Base-by-base conservation (phyloP, 371 early-diverging fungal genomes). In the Apophysomyces sp. region DNA sequence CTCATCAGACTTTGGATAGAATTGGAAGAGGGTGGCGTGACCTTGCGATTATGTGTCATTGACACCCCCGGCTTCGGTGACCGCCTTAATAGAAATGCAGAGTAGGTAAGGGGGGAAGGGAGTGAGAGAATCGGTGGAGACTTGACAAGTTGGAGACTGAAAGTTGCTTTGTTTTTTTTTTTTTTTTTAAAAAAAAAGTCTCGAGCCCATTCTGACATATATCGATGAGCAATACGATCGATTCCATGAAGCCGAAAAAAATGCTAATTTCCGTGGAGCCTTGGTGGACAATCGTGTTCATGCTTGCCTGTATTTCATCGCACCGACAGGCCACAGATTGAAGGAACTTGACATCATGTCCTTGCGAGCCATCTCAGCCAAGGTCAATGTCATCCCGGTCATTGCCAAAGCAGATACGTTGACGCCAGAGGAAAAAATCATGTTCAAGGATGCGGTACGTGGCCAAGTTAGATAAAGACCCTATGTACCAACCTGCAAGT, bases 51-150 rank as follows among this genome's bases (percentile, higher is more conserved):
- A 16, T 92, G 94, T 26, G 83, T 96, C 55, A 87, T 98, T 57
- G 97, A 98, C 74, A 97, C 97, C 4, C 97, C 98, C 13, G 98
- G 98, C 8, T 97, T 96, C 76, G 97, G 96, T 32, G 95, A 96
- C 74, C 87, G 86, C 44, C 63, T 90, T 37, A 85, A 90, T 69
- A 82, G 90, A 61, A 84, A 83, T 57, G 83, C 89, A 67, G 94
- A 98, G 91, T 86, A 78, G 41, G 80, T 78, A 72, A 80, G 84
- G n/a, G 83, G 81, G 18, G 82, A 7, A 18, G n/a, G 41, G 16
- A 41, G 41, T 6, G n/a, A 12, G 34, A 34, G 34, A 34, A 34
- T 5, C 7, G 34, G 34, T 5, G 34, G 34, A 12, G 34, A 34
- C 34, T 5, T n/a, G 41, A 18, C n/a, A 41, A 16, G 24, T 8